Evolutionary conservation across 768 basidiomycete genomes (phyloP).

Genomic region (Mycena pura): DNA sequence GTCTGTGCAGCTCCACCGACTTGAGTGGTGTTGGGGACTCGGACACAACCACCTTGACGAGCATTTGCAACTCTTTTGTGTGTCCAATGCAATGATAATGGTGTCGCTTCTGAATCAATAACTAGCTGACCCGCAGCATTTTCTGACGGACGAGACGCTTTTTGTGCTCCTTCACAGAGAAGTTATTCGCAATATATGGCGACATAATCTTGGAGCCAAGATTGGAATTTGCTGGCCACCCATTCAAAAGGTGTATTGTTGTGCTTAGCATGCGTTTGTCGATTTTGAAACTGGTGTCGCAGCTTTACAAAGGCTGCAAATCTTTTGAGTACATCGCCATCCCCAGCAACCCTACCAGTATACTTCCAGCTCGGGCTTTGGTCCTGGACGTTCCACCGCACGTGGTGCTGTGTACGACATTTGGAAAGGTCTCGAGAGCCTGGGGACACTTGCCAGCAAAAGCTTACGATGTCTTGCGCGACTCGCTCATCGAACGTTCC

Average conservation of each 20-base stretch:
- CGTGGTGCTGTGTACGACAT: not conserved
- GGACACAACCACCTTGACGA: too few relatives aligned
- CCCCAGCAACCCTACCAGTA: not conserved
- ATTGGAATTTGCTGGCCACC: not conserved
- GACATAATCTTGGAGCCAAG: too few relatives aligned
- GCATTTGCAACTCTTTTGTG: too few relatives aligned
- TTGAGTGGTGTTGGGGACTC: too few relatives aligned
- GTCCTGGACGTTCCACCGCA: not conserved
- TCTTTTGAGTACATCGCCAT: conserved; percentile 8
- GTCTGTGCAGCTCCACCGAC: too few relatives aligned
- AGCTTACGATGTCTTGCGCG: not conserved
- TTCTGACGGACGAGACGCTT: too few relatives aligned
- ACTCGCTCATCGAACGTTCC: not conserved
- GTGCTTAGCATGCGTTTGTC: too few relatives aligned
- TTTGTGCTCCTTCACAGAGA: too few relatives aligned
- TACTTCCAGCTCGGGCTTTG: not conserved
- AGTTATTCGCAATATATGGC: too few relatives aligned
- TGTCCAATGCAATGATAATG: too few relatives aligned
- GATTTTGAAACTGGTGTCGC: not conserved
- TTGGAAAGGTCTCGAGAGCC: not conserved
- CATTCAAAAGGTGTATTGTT: not conserved
- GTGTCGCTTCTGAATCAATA: too few relatives aligned
- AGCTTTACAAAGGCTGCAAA: conserved; percentile 4
- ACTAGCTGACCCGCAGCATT: too few relatives aligned
- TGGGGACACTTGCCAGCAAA: not conserved